These are phyloP conservation scores for Astrothelium macrocarpum DNA, from an alignment of 495 filamentous ascomycete genomes.

Conservation along the genomic window DNA sequence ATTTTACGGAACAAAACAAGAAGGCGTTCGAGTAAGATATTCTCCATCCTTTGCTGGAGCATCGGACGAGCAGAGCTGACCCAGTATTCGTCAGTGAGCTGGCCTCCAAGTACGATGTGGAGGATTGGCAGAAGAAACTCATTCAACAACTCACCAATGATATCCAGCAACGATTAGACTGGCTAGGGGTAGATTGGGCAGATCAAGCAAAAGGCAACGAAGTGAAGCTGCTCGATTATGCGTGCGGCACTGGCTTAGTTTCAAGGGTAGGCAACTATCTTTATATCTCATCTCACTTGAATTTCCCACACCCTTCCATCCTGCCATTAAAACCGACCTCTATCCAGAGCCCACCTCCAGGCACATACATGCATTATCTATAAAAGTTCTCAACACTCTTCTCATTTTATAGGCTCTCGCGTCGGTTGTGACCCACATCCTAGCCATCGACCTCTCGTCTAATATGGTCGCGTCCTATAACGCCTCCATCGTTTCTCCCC, in stretches of 20 bases:
- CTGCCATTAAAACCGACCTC: too few relatives aligned
- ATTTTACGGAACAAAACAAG: conserved; percentile 43
- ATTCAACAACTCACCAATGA: conserved; percentile 33
- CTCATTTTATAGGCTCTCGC: conserved; percentile 4
- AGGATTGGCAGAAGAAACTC: conserved; percentile 34
- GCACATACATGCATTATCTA: too few relatives aligned
- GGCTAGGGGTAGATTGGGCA: conserved; percentile 53
- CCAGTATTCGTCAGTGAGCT: conserved; percentile 36
- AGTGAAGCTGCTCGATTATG: conserved; percentile 61
- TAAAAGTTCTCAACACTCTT: too few relatives aligned
- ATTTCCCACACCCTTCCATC: conserved; percentile 54
- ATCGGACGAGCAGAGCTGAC: conserved; percentile 12
- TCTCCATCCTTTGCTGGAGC: not conserved
- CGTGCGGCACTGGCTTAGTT: conserved; percentile 60
- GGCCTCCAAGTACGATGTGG: conserved; percentile 37
- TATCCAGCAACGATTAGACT: conserved; percentile 45
- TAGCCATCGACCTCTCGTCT: conserved; percentile 26
- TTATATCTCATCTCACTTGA: conserved; percentile 36
- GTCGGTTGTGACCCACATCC: conserved; percentile 23
- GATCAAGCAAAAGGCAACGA: conserved; percentile 27
- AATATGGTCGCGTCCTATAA: conserved; percentile 22
- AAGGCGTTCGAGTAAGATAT: conserved; percentile 44
- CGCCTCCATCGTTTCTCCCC: conserved; percentile 12
- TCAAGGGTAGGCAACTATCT: conserved; percentile 58
- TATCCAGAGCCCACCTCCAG: too few relatives aligned